Evolutionary conservation across 2,329 filamentous ascomycete genomes (phyloP).

Genomic region (Albophoma yamanashiensis): DNA sequence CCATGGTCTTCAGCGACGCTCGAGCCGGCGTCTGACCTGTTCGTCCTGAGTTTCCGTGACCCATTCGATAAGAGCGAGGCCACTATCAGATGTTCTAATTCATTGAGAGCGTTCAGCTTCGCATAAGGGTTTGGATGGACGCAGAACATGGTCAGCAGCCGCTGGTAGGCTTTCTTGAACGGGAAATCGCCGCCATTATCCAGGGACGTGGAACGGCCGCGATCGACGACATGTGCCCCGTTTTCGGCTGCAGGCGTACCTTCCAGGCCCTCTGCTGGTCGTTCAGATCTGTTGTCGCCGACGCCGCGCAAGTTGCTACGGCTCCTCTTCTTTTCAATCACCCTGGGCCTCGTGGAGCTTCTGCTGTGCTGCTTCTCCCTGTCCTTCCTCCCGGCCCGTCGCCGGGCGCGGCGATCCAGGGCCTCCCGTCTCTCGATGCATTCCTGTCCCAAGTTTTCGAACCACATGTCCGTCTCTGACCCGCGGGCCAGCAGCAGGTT

Average conservation of each 20-base stretch:
- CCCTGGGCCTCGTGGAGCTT: constrained; percentile 36
- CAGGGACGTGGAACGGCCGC: constrained; percentile 6
- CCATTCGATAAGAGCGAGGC: constrained; percentile 47
- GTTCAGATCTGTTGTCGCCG: constrained; percentile 27
- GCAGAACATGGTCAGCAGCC: constrained; percentile 75
- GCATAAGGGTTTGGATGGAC: constrained; percentile 79
- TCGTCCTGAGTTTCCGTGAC: constrained; percentile 23
- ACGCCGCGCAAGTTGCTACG: constrained; percentile 51
- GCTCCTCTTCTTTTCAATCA: constrained; percentile 57
- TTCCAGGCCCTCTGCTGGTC: constrained; percentile 26
- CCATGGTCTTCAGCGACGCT: constrained; percentile 22
- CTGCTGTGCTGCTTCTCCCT: constrained; percentile 28
- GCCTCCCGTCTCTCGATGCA: constrained; percentile 53
- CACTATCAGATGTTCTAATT: constrained; percentile 72
- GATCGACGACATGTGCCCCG: constrained; percentile 22
- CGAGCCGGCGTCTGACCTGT: constrained; percentile 24
- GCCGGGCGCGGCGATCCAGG: constrained; percentile 35
- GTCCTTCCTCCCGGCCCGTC: constrained; percentile 28
- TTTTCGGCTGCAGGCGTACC: constrained; percentile 25
- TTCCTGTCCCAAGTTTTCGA: constrained; percentile 55
- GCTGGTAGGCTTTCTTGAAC: constrained; percentile 69
- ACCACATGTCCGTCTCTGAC: constrained; percentile 89
- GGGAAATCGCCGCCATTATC: constrained; percentile 50
- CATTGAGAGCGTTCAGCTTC: constrained; percentile 74
- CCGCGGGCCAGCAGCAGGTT: constrained; percentile 78